These are phyloP conservation scores for Pythium biforme DNA, from an alignment of 352 stramenopile genomes.

Conservation along the genomic window DNA sequence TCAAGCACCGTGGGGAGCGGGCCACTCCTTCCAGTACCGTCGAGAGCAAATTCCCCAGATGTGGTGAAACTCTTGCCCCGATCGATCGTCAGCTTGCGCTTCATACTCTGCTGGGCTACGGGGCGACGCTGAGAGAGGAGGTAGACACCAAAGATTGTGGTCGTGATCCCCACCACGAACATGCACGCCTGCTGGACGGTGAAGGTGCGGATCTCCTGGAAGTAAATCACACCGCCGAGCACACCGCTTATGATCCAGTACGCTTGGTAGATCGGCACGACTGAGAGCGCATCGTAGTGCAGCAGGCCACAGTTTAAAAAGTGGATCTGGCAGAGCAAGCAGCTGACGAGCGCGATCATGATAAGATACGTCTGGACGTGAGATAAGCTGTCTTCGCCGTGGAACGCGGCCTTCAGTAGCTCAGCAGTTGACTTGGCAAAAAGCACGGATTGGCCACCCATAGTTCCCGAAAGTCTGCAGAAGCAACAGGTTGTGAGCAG, in stretches of 20 bases:
- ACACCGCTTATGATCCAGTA: conserved; percentile 91
- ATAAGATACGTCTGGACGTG: conserved; percentile 73
- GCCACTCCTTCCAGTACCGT: conserved; percentile 22
- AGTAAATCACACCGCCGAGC: conserved; percentile 89
- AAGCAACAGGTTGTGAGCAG: not conserved
- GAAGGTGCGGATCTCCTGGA: conserved; percentile 86
- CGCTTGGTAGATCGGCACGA: conserved; percentile 84
- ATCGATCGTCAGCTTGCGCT: conserved; percentile 51
- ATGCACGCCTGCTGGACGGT: conserved; percentile 68
- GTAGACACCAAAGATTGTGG: conserved; percentile 83
- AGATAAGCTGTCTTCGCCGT: conserved; percentile 59
- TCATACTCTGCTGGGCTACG: conserved; percentile 37
- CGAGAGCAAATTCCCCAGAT: conserved; percentile 32
- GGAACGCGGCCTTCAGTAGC: conserved; percentile 65
- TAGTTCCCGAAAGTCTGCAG: conserved; percentile 42
- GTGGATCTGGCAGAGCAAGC: conserved; percentile 71
- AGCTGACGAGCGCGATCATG: conserved; percentile 52
- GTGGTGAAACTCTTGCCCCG: conserved; percentile 66
- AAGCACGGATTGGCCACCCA: conserved; percentile 81
- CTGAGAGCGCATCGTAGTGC: conserved; percentile 78
- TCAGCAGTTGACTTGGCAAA: conserved; percentile 86
- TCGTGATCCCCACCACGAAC: conserved; percentile 81
- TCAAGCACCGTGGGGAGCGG: conserved; percentile 26
- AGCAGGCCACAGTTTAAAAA: conserved; percentile 78
- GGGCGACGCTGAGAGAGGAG: conserved; percentile 76